phyloP scores from a whole-genome alignment of 2,329 filamentous ascomycete genomes.

The Diaporthe helianthi region DNA sequence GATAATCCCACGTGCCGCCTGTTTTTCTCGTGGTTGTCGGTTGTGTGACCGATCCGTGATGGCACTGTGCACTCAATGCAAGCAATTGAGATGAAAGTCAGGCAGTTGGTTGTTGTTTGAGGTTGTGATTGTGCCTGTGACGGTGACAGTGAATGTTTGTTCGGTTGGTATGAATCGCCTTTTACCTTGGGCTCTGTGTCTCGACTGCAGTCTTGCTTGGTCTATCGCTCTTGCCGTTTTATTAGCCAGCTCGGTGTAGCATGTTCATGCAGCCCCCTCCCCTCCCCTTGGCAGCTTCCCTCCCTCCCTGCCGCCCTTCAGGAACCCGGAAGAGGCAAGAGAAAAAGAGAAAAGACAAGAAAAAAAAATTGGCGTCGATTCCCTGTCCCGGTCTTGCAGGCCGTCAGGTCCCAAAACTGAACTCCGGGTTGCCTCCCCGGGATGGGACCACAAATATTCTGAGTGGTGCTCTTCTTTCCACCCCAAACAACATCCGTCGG shows the following conservation, averaged over 20 bases:
- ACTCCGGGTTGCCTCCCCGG: conserved; percentile 16
- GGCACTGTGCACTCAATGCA: neutral
- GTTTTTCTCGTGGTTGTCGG: neutral
- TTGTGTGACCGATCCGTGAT: conserved; percentile 1
- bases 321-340: no score
- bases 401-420: conserved; percentile 9
- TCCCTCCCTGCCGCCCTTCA: conserved; percentile 1
- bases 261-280: conserved; percentile 15
- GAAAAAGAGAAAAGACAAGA: neutral
- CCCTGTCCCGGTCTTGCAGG: conserved; percentile 15
- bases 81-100: neutral
- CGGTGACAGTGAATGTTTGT: neutral
- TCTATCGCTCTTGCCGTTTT: neutral
- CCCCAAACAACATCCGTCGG: neutral
- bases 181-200: neutral
- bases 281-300: conserved; percentile 10
- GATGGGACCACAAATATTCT: neutral
- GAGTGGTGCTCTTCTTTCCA: neutral
- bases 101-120: neutral
- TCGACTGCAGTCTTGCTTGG: no score
- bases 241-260: neutral
- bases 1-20: conserved; percentile 20
- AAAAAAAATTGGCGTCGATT: neutral
- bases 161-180: neutral
- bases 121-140: neutral